Evolutionary conservation across 768 basidiomycete species (phyloP), one percentile per base, ranked within the genome.

Genomic region (Suillus fuscotomentosus): DNA sequence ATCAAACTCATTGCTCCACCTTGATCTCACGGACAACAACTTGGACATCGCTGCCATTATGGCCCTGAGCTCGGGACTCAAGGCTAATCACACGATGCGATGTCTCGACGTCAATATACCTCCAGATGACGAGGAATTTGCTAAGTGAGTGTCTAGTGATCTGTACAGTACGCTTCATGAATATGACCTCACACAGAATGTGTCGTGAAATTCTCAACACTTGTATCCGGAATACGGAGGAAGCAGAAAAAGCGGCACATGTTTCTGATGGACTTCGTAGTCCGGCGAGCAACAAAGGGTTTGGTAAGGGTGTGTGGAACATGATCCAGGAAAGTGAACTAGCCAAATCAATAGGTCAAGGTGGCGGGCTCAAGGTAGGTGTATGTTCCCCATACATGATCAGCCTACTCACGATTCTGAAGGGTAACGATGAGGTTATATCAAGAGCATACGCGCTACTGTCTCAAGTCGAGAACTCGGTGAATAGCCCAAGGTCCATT

Each of bases 31-130:
- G 0, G 79, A 84, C 69, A 97, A 97, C 73, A 76, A 81, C 7
- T 79, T 99, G 39, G 95, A 95, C 71, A 82, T 95, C 42, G 95
- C 96, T 0, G 96, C 94, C 20, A 91, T 97, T 4, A 90, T 98
- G 87, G 97, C 97, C 0, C 85, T 99, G 27, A 90, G 87, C 62
- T 89, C 88, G 3, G 93, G 95, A 0, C 78, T 99, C 59, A 92
- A 92, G 72, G 85, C 83, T 11, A 99, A 99, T 71, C 83, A 86
- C 61, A 84, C 87, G 11, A 90, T 99, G 83, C 84, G 97, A 5
- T 99, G 97, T 72, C 80, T 99, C 62, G 97, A 99, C 77, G 73
- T 99, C 53, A 91, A 94, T 70, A 94, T 99, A 34, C 95, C 95
- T 2, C 90, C 92, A 0, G 90, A 85, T 1, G 88, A 93, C 62